Base-by-base conservation (phyloP, 352 stramenopile genomes). In the Blastocystis sp. region DNA sequence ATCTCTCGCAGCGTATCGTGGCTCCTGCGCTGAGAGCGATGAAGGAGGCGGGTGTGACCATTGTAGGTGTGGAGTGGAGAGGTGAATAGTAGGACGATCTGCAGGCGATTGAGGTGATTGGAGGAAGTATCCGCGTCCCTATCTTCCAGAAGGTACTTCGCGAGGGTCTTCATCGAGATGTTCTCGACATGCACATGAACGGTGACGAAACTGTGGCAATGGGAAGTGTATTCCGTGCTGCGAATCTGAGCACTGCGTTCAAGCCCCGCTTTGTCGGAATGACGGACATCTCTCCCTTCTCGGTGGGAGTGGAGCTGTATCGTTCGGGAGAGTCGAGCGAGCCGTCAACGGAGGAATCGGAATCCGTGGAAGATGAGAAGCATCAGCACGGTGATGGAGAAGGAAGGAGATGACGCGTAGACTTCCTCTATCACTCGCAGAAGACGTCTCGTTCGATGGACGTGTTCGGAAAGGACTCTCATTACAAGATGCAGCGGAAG, bases 121-220 rank as follows among this genome's bases (percentile, higher is more conserved):
- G 95, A 75, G 96, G 96, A 38, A 94, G 92, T 34, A 95, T 97
- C 86, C 92, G 96, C 51, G 94, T 98, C 78, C 95, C 95, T 21
- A 94, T 93, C 86, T 92, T 98, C 69, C 94, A 97, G 88, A 91
- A 96, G 63, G 79, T 84, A 36, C 90, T 95, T 38, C 88, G 89
- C 29, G 88, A 90, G 24, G 92, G 91, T 63, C 92, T 94, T 44
- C 75, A 88, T 8, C 89, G 90, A 44, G 92, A 92, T 84, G 93
- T 97, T 86, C 90, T 98, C 29, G 93, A 94, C 34, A 92, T 96
- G 77, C 96, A 98, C 89, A 90, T 99, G 59, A 98, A 99, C 89
- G 95, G 94, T 63, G 96, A 99, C 88, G 95, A 99, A 89, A 94
- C 93, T 54, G 97, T 97, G 92, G 95, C 94, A 6, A 88, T 98